Percentiles rank a stretch among this genome's conserved stretches.
These are phyloP conservation scores for Apophysomyces trapeziformis DNA, from an alignment of 371 early-diverging fungal species.

Conservation along the genomic window DNA sequence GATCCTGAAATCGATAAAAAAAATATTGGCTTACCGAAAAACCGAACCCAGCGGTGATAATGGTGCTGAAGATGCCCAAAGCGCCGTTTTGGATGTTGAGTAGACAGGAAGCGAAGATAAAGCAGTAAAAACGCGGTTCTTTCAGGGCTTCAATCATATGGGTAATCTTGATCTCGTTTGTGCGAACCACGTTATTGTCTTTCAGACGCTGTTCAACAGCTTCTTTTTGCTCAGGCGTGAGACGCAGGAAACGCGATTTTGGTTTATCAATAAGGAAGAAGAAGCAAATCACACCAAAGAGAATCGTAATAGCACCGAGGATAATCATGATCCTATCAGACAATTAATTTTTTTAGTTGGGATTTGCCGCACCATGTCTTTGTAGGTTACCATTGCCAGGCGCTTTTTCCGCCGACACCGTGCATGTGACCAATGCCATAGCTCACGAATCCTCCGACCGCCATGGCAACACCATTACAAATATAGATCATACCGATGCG, in stretches of 20 bases:
- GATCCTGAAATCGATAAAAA: background rate
- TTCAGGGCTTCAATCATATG: constrained; percentile 32
- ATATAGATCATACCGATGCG: constrained; percentile 29
- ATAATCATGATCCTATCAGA: constrained; percentile 32
- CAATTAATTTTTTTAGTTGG: background rate
- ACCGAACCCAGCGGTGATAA: constrained; percentile 30
- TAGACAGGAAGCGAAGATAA: constrained; percentile 25
- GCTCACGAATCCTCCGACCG: constrained; percentile 63
- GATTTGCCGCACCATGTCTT: background rate
- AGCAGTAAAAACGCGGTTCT: constrained; percentile 30
- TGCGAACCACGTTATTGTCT: constrained; percentile 26
- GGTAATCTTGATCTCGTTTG: constrained; percentile 21
- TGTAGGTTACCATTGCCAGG: constrained; percentile 54
- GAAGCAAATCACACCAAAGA: constrained; percentile 25
- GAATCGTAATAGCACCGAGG: constrained; percentile 11
- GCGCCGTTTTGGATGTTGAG: constrained; percentile 22
- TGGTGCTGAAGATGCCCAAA: constrained; percentile 27
- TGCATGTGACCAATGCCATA: constrained; percentile 57
- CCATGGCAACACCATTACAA: constrained; percentile 46
- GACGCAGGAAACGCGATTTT: constrained; percentile 18
- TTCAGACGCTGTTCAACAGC: constrained; percentile 19
- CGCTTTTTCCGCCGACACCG: constrained; percentile 31
- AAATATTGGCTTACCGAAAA: constrained; percentile 25
- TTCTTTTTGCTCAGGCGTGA: constrained; percentile 20
- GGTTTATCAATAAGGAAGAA: constrained; percentile 27